Percentiles rank a stretch among this genome's conserved stretches.
Evolutionary conservation across 2,329 filamentous ascomycete genomes (phyloP).

Genomic region (Fusarium algeriense): DNA sequence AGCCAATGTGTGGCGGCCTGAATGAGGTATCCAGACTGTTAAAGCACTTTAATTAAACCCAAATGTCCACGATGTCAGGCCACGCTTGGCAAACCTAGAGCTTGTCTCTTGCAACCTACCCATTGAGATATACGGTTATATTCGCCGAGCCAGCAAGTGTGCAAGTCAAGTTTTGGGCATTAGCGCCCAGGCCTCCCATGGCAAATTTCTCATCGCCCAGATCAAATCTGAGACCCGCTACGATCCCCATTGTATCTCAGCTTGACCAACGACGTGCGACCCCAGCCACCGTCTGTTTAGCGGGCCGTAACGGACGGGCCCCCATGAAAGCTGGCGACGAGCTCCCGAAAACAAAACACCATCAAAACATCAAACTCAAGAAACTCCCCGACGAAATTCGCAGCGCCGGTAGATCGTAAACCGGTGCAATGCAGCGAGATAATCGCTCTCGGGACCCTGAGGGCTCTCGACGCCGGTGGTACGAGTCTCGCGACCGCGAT

Average conservation of each 20-base stretch:
- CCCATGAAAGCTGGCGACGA: slow-evolving; percentile 42
- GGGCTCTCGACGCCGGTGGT: slow-evolving; percentile 63
- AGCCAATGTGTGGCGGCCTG: slow-evolving; percentile 48
- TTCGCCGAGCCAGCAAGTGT: not conserved
- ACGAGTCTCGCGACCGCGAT: slow-evolving; percentile 51
- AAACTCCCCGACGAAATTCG: slow-evolving; percentile 30
- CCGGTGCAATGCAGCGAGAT: slow-evolving; percentile 65
- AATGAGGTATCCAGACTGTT: slow-evolving; percentile 34
- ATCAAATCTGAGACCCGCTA: slow-evolving; percentile 44
- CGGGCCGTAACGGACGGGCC: slow-evolving; percentile 44
- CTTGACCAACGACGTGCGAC: slow-evolving; percentile 42
- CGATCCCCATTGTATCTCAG: slow-evolving; percentile 24
- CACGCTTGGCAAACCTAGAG: slow-evolving; percentile 21
- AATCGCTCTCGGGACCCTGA: slow-evolving; percentile 69
- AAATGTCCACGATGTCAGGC: slow-evolving; percentile 20
- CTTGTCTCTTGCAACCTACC: slow-evolving; percentile 29
- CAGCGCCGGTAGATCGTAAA: slow-evolving; percentile 41
- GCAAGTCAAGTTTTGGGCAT: slow-evolving; percentile 17
- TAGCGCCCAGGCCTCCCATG: slow-evolving; percentile 12
- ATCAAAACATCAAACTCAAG: slow-evolving; percentile 40
- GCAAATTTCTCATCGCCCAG: slow-evolving; percentile 22
- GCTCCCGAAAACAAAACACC: slow-evolving; percentile 49
- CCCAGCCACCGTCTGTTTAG: slow-evolving; percentile 50
- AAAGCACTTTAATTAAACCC: slow-evolving; percentile 27
- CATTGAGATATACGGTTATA: slow-evolving; percentile 5